Percentiles rank a stretch among this genome's conserved stretches.
phyloP scores from a whole-genome alignment of 1,284 basidiomycete genomes.

The Melampsora americana region DNA sequence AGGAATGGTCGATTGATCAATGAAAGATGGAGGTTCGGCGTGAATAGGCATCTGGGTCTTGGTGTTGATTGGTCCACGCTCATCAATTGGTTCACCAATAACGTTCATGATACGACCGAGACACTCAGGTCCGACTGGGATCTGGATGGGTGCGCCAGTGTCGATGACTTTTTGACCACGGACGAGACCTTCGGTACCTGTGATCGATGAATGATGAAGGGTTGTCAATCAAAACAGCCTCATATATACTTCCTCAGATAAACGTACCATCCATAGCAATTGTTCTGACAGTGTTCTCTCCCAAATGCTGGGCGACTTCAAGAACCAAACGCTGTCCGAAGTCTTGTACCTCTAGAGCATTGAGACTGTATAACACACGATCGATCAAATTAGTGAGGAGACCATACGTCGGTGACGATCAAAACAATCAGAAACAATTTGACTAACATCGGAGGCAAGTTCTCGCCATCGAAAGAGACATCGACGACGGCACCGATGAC shows the following conservation, averaged over 20 bases:
- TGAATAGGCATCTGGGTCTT: slow-evolving; percentile 77
- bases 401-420: not conserved
- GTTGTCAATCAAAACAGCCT: not conserved
- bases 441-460: slow-evolving; percentile 75
- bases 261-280: slow-evolving; percentile 66
- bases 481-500: slow-evolving; percentile 83
- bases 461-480: slow-evolving; percentile 66
- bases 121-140: slow-evolving; percentile 88
- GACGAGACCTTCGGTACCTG: slow-evolving; percentile 92
- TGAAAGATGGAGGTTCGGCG: slow-evolving; percentile 91
- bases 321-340: slow-evolving; percentile 68
- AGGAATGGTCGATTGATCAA: slow-evolving; percentile 95
- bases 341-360: slow-evolving; percentile 94
- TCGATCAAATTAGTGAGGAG: not conserved
- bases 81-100: slow-evolving; percentile 98
- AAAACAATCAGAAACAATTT: not conserved
- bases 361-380: slow-evolving; percentile 60
- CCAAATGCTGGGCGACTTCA: slow-evolving; percentile 78
- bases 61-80: slow-evolving; percentile 83
- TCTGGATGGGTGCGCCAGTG: slow-evolving; percentile 90
- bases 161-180: slow-evolving; percentile 96
- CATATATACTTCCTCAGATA: not conserved
- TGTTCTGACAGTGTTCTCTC: slow-evolving; percentile 90
- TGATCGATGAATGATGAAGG: not conserved
- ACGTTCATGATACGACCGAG: slow-evolving; percentile 99